Conservation (phyloP, 805 yeast genomes). For the Wickerhamomyces sydowiorum region DNA sequence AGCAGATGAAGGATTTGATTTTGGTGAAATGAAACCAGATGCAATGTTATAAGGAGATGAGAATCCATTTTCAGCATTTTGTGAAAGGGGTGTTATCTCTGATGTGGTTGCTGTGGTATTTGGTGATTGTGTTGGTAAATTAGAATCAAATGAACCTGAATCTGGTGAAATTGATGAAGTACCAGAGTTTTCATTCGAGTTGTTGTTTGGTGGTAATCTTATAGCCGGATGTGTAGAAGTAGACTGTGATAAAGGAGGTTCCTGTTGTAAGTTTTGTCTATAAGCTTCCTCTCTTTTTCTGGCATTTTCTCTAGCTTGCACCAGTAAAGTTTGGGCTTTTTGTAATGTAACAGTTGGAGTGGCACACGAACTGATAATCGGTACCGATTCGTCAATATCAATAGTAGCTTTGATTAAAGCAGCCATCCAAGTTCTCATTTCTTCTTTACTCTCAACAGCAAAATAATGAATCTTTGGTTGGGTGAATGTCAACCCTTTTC, state of each 20-base stretch:
- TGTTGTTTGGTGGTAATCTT: conserved; percentile 10
- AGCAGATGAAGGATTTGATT: conserved; percentile 18
- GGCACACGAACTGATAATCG: conserved; percentile 86
- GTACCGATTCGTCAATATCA: conserved; percentile 88
- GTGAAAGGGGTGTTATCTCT: conserved; percentile 22
- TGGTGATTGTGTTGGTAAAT: conserved; percentile 22
- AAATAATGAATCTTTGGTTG: conserved; percentile 94
- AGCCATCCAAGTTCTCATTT: conserved; percentile 93
- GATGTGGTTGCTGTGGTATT: conserved; percentile 36
- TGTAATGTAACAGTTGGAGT: conserved; percentile 92
- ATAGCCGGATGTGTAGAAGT: conserved; percentile 6
- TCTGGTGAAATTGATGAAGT: conserved; percentile 26
- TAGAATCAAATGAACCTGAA: conserved; percentile 23
- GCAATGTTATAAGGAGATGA: conserved; percentile 66
- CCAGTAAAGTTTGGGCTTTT: conserved; percentile 80
- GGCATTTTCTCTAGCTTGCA: conserved; percentile 76
- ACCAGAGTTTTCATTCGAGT: conserved; percentile 21
- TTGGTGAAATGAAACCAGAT: conserved; percentile 54
- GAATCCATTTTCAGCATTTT: conserved; percentile 37
- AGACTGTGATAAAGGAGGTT: conserved; percentile 4
- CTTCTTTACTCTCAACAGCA: conserved; percentile 88
- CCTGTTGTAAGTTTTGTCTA: conserved; percentile 24
- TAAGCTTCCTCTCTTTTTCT: conserved; percentile 42
- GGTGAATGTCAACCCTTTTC: conserved; percentile 91
- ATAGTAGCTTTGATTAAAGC: conserved; percentile 94